These are phyloP conservation scores for Pelargonium nanum DNA, from an alignment of 345 rosid genomes.

Conservation along the genomic window DNA sequence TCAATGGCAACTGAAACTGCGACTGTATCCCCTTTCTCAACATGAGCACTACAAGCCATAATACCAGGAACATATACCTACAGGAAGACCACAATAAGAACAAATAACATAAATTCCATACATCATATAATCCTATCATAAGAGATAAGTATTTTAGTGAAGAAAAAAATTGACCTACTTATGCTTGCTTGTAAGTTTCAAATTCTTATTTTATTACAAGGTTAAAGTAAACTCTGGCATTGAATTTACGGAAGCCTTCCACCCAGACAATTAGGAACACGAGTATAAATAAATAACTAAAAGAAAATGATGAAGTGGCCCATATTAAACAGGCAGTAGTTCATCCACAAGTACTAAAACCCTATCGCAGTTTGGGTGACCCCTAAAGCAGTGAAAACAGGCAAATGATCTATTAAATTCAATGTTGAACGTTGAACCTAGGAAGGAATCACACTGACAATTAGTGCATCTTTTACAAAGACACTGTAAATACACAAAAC, in stretches of 20 bases:
- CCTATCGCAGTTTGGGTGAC: background rate
- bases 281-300: too few species aligned
- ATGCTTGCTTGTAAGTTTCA: background rate
- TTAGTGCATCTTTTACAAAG: background rate
- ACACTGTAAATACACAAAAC: background rate
- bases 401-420: background rate
- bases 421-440: background rate
- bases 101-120: background rate
- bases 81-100: slow-evolving; percentile 18
- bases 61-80: slow-evolving; percentile 97
- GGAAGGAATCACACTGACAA: background rate
- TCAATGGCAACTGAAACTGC: slow-evolving; percentile 94
- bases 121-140: background rate
- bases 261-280: too few species aligned
- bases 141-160: background rate
- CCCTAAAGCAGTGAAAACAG: background rate
- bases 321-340: background rate
- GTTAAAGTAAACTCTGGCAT: background rate
- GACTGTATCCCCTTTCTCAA: slow-evolving; percentile 82
- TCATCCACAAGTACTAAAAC: background rate
- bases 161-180: background rate
- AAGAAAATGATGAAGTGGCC: too few species aligned
- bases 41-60: slow-evolving; percentile 93
- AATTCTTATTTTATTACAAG: background rate
- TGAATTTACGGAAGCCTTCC: background rate